These are phyloP conservation scores for Trichoderma sp. DNA, from an alignment of 2,329 filamentous ascomycete genomes.

Conservation along the genomic window DNA sequence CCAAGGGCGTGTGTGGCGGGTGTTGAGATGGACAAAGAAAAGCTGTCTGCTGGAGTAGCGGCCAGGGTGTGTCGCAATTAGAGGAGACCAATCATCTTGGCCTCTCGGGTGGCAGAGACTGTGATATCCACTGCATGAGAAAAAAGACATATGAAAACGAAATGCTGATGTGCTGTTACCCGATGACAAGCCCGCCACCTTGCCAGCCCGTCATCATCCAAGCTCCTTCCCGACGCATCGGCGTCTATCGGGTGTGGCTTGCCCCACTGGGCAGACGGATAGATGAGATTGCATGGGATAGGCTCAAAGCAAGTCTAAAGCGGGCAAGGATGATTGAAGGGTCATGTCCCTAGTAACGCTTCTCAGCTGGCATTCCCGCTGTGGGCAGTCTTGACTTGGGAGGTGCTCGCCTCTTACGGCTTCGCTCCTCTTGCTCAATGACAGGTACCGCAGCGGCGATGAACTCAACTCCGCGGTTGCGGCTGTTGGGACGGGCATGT, in stretches of 20 bases:
- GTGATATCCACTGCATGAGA: background rate
- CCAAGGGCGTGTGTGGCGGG: background rate
- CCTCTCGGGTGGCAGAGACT: background rate
- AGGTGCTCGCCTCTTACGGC: constrained; percentile 43
- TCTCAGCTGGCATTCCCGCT: constrained; percentile 28
- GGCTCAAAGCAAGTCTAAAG: background rate
- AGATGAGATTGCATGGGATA: background rate
- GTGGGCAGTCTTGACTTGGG: constrained; percentile 40
- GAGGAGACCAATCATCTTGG: background rate
- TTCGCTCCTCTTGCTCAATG: constrained; percentile 45
- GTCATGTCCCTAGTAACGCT: constrained; percentile 35
- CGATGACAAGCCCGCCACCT: background rate
- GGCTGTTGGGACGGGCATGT: constrained; percentile 43
- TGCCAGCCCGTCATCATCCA: constrained; percentile 6
- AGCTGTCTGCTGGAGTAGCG: background rate
- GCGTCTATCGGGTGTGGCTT: constrained; percentile 16
- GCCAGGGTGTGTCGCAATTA: background rate
- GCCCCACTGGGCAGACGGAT: constrained; percentile 12
- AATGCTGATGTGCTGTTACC: background rate
- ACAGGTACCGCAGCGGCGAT: constrained; percentile 44
- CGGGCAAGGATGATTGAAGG: background rate
- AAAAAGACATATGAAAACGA: background rate
- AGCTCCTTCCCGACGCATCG: constrained; percentile 16
- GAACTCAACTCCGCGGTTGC: constrained; percentile 44
- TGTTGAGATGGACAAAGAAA: constrained; percentile 20